phyloP scores from a whole-genome alignment of 257 asterid genomes.

The Solanum neorickii region DNA sequence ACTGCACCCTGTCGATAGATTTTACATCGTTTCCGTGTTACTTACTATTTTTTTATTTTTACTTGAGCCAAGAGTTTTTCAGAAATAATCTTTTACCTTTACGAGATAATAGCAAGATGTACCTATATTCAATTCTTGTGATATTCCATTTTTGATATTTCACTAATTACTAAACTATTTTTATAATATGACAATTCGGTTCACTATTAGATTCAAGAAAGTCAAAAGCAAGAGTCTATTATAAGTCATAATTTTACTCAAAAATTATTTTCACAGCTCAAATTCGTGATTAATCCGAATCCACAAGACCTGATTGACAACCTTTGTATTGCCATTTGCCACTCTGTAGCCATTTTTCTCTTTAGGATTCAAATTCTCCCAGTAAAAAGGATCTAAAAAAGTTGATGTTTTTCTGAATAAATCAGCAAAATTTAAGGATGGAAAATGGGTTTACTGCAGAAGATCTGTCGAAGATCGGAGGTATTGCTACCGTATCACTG shows the following conservation, averaged over 20 bases:
- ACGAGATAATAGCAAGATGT: not conserved
- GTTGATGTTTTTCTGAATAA: not conserved
- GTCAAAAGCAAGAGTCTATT: not conserved
- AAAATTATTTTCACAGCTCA: not conserved
- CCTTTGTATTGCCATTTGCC: not conserved
- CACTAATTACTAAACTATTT: too few relatives aligned
- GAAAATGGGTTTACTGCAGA: slow-evolving; percentile 56
- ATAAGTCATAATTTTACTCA: too few relatives aligned
- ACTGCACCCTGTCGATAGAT: not conserved
- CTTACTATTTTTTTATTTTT: too few relatives aligned
- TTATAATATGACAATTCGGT: not conserved
- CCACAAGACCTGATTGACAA: not conserved
- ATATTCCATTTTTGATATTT: too few relatives aligned
- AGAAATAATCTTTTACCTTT: too few relatives aligned
- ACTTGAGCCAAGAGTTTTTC: not conserved
- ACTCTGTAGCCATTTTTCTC: not conserved
- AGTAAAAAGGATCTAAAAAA: not conserved
- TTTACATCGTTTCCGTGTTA: not conserved
- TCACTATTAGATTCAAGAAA: too few relatives aligned
- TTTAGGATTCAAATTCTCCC: not conserved
- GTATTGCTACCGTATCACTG: slow-evolving; percentile 90
- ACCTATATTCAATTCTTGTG: too few relatives aligned
- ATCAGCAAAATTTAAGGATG: not conserved
- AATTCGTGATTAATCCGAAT: too few relatives aligned
- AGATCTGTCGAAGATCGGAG: slow-evolving; percentile 83